Evolutionary conservation across 208 protist genomes (phyloP), one percentile per base, ranked within the genome.

Genomic region (Trypanosoma scelopori): DNA sequence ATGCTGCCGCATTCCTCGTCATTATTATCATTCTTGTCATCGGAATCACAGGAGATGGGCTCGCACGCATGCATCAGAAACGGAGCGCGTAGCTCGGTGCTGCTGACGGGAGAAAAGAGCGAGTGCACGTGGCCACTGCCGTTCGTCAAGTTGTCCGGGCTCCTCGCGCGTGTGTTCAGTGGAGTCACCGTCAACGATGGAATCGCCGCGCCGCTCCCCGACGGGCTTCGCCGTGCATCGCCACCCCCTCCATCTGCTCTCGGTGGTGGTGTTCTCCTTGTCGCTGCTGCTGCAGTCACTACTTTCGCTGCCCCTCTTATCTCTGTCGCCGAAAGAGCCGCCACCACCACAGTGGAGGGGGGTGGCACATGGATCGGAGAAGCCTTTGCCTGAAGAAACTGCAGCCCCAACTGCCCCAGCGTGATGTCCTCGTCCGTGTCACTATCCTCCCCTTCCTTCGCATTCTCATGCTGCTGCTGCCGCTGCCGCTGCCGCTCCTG

Each of bases 361-460:
- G 12, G 45, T 48, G 45, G 45, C 3, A 5, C 4, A 48, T 25
- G 13, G 15, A 18, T 6, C 3, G 45, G 12, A 48, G 5, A 2
- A 3, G 20, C 45, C 13, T 18, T 48, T 25, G 45, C 20, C 4
- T 59, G 18, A 30, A 28, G 28, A 15, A 37, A 30, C 35, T 28
- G 30, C 18, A 13, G 4, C 20, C 58, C 58, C 20, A 64, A 55
- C 23, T 64, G 47, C 48, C 55, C 58, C 23, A 55, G 47, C 11
- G 58, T 64, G 9, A 45, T 50, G 28, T 64, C 58, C 23, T 64
- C 58, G 48, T 55, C 32, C 23, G 52, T 46, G 48, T 55, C 32
- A 30, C 18, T 23, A 22, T 48, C 30, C 3, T 25, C 22, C 1
- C 32, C 25, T 22, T 62, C 23, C 5, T 62, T 42, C 49, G 12